Evolutionary conservation across 2,329 filamentous ascomycete species (phyloP), one percentile per base, ranked within the genome.

Genomic region (Aspergillus sp.): DNA sequence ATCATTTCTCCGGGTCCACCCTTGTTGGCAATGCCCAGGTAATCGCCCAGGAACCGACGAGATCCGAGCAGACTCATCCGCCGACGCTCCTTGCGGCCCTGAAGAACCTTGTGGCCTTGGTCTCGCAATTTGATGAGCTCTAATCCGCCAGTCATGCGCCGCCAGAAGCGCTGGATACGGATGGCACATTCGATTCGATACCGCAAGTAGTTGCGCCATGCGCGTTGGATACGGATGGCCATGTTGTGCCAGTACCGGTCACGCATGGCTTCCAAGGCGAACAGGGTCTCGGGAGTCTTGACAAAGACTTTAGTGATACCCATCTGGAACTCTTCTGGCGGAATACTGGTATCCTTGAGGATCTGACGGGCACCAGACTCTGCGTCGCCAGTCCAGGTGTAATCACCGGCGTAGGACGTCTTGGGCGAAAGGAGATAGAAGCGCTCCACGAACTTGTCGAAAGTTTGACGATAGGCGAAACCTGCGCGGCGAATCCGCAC

Each of bases 171-270:
- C 70, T 97, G 94, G 60, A 99, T 97, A 31, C 94, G 85, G 13
- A 88, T 96, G 5, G 94, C 94, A 54, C 90, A 94, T 73, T 99
- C 94, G 21, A 86, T 88, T 42, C 94, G 85, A 73, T 97, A 97
- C 4, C 93, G 87, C 38, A 97, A 81, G 67, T 97, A 97, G 48
- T 95, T 96, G 64, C 94, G 85, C 94, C 94, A 99, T 67, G 96
- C 94, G 62, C 94, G 85, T 76, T 99, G 94, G 54, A 99, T 97
- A 54, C 94, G 86, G 55, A 93, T 96, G 3, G 94, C 94, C 94
- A 99, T 97, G 75, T 97, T 99, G 74, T 97, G 93, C 93, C 93
- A 97, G 74, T 97, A 99, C 52, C 90, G 83, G 70, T 99, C 94
- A 68, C 94, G 85, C 93, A 99, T 97, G 53, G 95, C 92, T 73